Base-by-base conservation (phyloP, 345 rosid species). In the Alliaria petiolata region DNA sequence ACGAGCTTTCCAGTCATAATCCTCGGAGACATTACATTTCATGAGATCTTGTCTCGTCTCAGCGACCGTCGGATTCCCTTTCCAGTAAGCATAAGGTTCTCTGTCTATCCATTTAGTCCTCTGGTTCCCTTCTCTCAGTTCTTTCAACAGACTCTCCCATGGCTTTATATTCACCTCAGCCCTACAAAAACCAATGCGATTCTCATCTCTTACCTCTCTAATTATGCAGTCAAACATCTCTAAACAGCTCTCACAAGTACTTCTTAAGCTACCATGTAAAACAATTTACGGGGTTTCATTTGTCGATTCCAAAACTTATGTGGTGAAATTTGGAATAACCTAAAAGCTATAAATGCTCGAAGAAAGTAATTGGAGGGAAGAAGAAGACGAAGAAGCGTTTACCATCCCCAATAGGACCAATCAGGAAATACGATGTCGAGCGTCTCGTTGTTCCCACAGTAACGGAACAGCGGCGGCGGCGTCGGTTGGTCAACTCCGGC, bases 401-500 rank as follows among this genome's bases (percentile, higher is more conserved):
- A 92, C 98, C 98, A 90, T 72, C 98, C 98, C 98, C 98, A 92
- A 57, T 84, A 90, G 33, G 98, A 82, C 98, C 98, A 92, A 67
- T 92, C 97, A 0, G 97, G 98, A 56, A 92, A 92, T 14, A 90
- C 86, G 11, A 92, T 71, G 33, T 82, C 90, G 6, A 86, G 76
- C 6, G 89, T 71, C 28, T 81, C 81, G 34, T 79, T 70, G 45
- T 85, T 78, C n/a, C 81, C 84, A 64, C 93, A 92, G 54, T 88
- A 92, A 52, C 92, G 85, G 54, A 92, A 92, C 81, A 90, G 42
- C 0, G 92, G 85, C 1, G 93, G 93, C 0, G 97, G 89, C n/a
- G 43, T 8, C 8, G 81, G 4, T 3, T 84, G 70, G 26, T 78
- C 81, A 43, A 82, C 83, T 11, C 86, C 86, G 39, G 69, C 11